Base-by-base conservation (phyloP, 2,329 filamentous ascomycete genomes). In the Sarocladium oryzae region DNA sequence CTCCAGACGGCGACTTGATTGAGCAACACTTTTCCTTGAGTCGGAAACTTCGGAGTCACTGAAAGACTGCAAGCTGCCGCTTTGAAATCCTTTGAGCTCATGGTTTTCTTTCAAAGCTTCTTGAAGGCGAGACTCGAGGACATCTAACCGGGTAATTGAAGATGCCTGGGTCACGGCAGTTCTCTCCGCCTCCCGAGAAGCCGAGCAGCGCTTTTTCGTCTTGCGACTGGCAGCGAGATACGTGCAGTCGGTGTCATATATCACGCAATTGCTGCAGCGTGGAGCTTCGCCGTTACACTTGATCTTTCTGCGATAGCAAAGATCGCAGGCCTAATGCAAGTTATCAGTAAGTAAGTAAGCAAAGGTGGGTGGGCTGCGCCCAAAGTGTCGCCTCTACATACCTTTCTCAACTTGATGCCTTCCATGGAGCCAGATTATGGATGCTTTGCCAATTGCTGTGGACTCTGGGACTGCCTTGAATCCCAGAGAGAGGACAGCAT, bases 261-360 rank as follows among this genome's bases (percentile, higher is more conserved):
- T 16, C 10, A 16, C n/a, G 32, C 52, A 53, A 11, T 51, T 36
- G 16, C 48, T 51, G 49, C 52, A 53, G n/a, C 40, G 48, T n/a
- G 52, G 52, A n/a, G 15, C 9, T 6, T 30, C 16, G 35, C 21
- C 40, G 18, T 53, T 48, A 33, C 52, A 53, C 18, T 53, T 53
- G 37, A 53, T 40, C 33, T 46, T 53, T 16, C 43, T 49, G 26
- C 32, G 40, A 36, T 53, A 53, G 24, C 52, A 54, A 38, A 54
- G 41, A 43, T 5, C 26, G 5, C 32, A 15, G 15, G 7, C 6
- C n/a, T 38, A 16, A 13, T 45, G 8, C 23, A n/a, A 20, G 37
- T 24, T 13, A 8, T 21, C 37, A 30, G 28, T 30, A 30, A 30
- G 28, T n/a, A n/a, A n/a, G n/a, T n/a, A n/a, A n/a, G n/a, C n/a